Evolutionary conservation across 1,284 basidiomycete species (phyloP).

Genomic region (Cutaneotrichosporon dermatis): DNA sequence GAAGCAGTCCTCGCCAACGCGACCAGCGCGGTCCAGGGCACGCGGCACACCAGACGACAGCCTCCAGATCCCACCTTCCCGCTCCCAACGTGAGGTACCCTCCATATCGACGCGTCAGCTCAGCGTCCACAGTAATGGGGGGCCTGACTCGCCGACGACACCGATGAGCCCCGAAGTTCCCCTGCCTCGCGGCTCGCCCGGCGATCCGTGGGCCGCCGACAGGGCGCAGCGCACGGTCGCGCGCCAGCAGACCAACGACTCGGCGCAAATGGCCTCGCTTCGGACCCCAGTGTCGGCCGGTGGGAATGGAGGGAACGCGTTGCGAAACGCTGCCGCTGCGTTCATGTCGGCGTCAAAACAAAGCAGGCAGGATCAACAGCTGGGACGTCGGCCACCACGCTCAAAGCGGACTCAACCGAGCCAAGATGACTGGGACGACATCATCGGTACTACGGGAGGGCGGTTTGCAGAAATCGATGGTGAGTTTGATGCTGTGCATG

Average conservation of each 20-base stretch:
- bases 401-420: conserved; percentile 10
- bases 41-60: background rate
- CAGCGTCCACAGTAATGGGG: conserved; percentile 4
- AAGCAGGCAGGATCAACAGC: conserved; percentile 13
- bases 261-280: conserved; percentile 14
- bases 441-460: conserved; percentile 28
- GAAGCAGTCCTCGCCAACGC: background rate
- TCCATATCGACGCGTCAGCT: background rate
- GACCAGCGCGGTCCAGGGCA: conserved; percentile 2
- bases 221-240: conserved; percentile 33
- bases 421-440: conserved; percentile 27
- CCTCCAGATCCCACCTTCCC: background rate
- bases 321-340: conserved; percentile 41
- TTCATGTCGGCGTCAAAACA: conserved; percentile 30
- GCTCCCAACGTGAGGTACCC: background rate
- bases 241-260: conserved; percentile 26
- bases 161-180: conserved; percentile 5
- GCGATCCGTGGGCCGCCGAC: conserved; percentile 41
- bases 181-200: conserved; percentile 8
- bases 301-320: conserved; percentile 13
- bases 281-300: background rate
- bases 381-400: conserved; percentile 8
- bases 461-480: conserved; percentile 48
- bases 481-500: conserved; percentile 10
- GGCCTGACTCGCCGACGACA: background rate